Base-by-base conservation (phyloP, 345 rosid genomes). In the Cardiospermum halicacabum region DNA sequence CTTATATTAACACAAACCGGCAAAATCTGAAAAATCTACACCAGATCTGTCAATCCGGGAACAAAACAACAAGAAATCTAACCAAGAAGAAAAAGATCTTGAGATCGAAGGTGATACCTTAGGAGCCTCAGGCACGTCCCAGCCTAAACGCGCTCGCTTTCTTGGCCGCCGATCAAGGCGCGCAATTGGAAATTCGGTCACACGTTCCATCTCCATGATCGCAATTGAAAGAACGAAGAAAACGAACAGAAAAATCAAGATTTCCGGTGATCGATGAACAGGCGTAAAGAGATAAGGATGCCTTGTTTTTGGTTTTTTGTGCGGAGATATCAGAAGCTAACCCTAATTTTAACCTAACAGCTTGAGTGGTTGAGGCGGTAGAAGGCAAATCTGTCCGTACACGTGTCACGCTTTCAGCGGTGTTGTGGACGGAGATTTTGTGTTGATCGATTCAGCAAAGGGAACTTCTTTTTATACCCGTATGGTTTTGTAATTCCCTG, bases 141-240 rank as follows among this genome's bases (percentile, higher is more conserved):
- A 89, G 55, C 97, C 97, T 62, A 91, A 69, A 67, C 97, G 97
- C 49, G 84, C 86, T 69, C 96, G 80, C 82, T 91, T 91, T 58
- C 97, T 73, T 8, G 97, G 97, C 42, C 96, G 92, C 19, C 85
- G 89, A 73, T 89, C 96, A 59, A 89, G 77, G 64, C 81, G 84
- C 69, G 88, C 56, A 31, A 64, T 83, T 36, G 97, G 96, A 64
- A 91, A 75, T 69, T 85, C 87, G 4, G 76, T 78, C 61, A 83
- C 83, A 74, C 93, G 90, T 72, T 89, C 96, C 89, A 78, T 89
- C 94, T 89, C 96, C 97, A 91, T 91, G 67, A 62, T 70, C 62
- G 42, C 54, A 31, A 13, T 43, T 25, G 15, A 60, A 10, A 50
- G 50, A n/a, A n/a, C 40, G n/a, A 24, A 6, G 22, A 30, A 19